Percentiles rank a stretch among this genome's conserved stretches.
phyloP scores from a whole-genome alignment of 2,329 filamentous ascomycete genomes.

The Alternaria gaisen region DNA sequence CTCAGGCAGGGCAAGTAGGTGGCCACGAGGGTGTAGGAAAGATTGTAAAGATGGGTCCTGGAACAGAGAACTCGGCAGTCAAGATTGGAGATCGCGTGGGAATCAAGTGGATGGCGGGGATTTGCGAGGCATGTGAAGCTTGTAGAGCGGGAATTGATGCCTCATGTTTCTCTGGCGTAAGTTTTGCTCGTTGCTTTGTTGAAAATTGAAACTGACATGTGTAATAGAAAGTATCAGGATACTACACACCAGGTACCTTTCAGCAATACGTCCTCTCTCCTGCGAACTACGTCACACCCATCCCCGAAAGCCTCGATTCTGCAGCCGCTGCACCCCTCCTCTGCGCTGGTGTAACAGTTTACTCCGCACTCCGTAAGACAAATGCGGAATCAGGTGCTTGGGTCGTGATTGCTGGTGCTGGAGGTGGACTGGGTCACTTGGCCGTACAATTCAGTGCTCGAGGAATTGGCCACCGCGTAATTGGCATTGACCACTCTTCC shows the following conservation, averaged over 20 bases:
- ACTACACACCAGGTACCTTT: slow-evolving; percentile 76
- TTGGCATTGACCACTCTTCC: slow-evolving; percentile 70
- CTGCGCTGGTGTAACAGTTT: slow-evolving; percentile 74
- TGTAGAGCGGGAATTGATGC: slow-evolving; percentile 57
- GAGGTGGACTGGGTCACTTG: slow-evolving; percentile 71
- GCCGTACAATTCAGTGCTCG: slow-evolving; percentile 67
- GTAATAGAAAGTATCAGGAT: slow-evolving; percentile 64
- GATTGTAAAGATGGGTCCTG: slow-evolving; percentile 71
- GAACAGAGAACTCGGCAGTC: slow-evolving; percentile 63
- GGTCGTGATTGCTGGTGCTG: slow-evolving; percentile 65
- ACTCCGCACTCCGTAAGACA: slow-evolving; percentile 69
- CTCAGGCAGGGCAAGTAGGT: slow-evolving; percentile 69
- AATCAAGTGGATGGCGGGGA: slow-evolving; percentile 71
- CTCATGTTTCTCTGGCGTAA: slow-evolving; percentile 43
- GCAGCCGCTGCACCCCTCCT: slow-evolving; percentile 71
- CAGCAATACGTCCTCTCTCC: slow-evolving; percentile 73
- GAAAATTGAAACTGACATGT: background rate
- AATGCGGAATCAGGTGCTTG: slow-evolving; percentile 67
- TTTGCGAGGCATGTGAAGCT: slow-evolving; percentile 57
- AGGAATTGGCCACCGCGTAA: slow-evolving; percentile 71
- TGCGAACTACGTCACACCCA: slow-evolving; percentile 74
- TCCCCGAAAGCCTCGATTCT: slow-evolving; percentile 68
- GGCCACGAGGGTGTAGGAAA: slow-evolving; percentile 75
- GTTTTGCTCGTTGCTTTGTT: slow-evolving; percentile 16
- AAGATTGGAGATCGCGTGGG: slow-evolving; percentile 75